Conservation (phyloP, 306 rosid genomes). For the Pyrus betulifolia region DNA sequence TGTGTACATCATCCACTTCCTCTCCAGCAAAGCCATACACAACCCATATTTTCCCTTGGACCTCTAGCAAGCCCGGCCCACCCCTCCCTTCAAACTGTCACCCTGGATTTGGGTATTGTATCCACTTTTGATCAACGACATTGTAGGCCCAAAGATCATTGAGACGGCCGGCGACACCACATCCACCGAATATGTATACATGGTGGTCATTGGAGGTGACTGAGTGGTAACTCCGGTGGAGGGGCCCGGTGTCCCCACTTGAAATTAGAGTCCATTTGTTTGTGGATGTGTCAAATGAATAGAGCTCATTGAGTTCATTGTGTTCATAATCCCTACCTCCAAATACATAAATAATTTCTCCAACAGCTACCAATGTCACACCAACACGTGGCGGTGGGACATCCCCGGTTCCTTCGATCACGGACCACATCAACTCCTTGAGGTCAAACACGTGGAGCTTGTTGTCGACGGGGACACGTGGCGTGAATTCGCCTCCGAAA, state of each 20-base stretch:
- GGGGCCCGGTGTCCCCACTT: constrained; percentile 44
- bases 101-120: constrained; percentile 48
- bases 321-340: constrained; percentile 85
- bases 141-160: constrained; percentile 86
- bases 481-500: constrained; percentile 77
- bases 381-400: constrained; percentile 83
- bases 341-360: constrained; percentile 62
- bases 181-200: constrained; percentile 68
- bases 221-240: constrained; percentile 85
- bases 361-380: constrained; percentile 59
- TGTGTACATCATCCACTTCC: constrained; percentile 79
- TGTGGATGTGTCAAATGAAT: constrained; percentile 59
- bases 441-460: constrained; percentile 56
- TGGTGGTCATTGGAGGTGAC: constrained; percentile 31
- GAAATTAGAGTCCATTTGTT: constrained; percentile 68
- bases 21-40: constrained; percentile 72
- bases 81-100: constrained; percentile 61
- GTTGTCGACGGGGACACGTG: constrained; percentile 89
- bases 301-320: constrained; percentile 68
- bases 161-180: constrained; percentile 72
- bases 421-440: constrained; percentile 53
- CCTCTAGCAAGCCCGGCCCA: constrained; percentile 67
- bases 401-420: constrained; percentile 40
- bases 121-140: constrained; percentile 51
- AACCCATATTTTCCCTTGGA: constrained; percentile 74